Base-by-base conservation (phyloP, 148 eudicot species). In the Polygonum maritimum region DNA sequence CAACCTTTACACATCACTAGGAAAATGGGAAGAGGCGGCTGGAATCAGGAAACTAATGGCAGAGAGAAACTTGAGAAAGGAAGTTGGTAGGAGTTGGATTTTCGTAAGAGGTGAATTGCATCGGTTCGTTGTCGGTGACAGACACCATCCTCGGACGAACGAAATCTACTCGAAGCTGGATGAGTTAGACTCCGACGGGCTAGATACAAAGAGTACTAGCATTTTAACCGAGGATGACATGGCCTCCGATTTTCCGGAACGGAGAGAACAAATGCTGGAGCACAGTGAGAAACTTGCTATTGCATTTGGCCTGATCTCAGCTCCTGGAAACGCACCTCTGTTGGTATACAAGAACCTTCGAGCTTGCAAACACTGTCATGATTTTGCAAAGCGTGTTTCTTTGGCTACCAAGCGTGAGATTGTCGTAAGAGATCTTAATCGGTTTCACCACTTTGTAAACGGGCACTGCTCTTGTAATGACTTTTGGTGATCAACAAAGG, bases 111-210 rank as follows among this genome's bases (percentile, higher is more conserved):
- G 79, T 73, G 80, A 36, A 63, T 49, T 84, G 38, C 73, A 86
- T 69, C 74, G 69, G 9, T 86, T 86, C 77, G 57, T 80, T 60
- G 87, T 75, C 19, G 86, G 85, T 47, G 89, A 86, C 75, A 83
- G 73, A 73, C 84, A 82, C 90, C 97, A 92, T 82, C 88, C 84
- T 18, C 79, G 81, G 81, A 78, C 79, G 11, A 87, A 81, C 40
- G 69, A 38, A 45, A 81, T 87, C 51, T 86, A 87, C 47, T 35
- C 58, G 38, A 75, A 84, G 22, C 76, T 90, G 77, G 79, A 81
- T 21, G 79, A 77, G 73, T 79, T 91, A 81, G 81, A 84, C 74
- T 73, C 78, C 51, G 92, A 91, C 57, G 80, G 76, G 86, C 85
- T 83, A 74, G 70, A 94, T 86, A 77, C 90, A 86, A 85, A 90